These are phyloP conservation scores for Talaromyces sp. DNA, from an alignment of 2,329 filamentous ascomycete genomes.

Conservation along the genomic window DNA sequence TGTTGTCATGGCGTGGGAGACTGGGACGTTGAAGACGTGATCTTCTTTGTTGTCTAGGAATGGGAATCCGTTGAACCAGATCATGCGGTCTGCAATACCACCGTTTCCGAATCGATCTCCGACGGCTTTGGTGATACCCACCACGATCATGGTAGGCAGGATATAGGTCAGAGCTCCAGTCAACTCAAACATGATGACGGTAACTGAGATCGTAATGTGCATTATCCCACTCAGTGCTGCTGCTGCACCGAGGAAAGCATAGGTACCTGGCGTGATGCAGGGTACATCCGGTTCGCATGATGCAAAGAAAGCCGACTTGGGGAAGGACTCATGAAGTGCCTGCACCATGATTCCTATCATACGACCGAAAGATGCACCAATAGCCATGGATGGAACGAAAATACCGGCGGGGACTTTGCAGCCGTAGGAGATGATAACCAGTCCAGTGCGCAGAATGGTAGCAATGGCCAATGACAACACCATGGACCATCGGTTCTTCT, in stretches of 20 bases:
- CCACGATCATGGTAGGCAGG: slow-evolving; percentile 97
- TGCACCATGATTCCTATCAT: slow-evolving; percentile 95
- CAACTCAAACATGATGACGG: slow-evolving; percentile 99
- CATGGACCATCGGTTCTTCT: slow-evolving; percentile 73
- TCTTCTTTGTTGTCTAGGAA: slow-evolving; percentile 98
- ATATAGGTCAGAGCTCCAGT: slow-evolving; percentile 98
- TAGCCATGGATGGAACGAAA: slow-evolving; percentile 97
- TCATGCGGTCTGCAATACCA: slow-evolving; percentile 96
- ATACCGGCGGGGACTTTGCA: slow-evolving; percentile 98
- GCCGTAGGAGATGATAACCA: slow-evolving; percentile 95
- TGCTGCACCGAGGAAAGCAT: slow-evolving; percentile 90
- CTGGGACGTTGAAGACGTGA: slow-evolving; percentile 92
- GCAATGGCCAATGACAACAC: slow-evolving; percentile 77
- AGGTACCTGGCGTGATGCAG: slow-evolving; percentile 96
- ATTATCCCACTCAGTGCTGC: slow-evolving; percentile 94
- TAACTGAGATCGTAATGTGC: slow-evolving; percentile 95
- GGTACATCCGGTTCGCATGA: slow-evolving; percentile 88
- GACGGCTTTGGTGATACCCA: slow-evolving; percentile 93
- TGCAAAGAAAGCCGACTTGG: slow-evolving; percentile 80
- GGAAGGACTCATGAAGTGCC: slow-evolving; percentile 81
- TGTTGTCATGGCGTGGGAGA: slow-evolving; percentile 84
- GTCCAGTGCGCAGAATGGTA: slow-evolving; percentile 75
- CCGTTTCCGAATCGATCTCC: slow-evolving; percentile 91
- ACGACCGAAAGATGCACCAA: slow-evolving; percentile 90
- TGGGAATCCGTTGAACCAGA: slow-evolving; percentile 97